These are phyloP conservation scores for Centaurea solstitialis DNA, from an alignment of 129 eudicot genomes.

Conservation along the genomic window DNA sequence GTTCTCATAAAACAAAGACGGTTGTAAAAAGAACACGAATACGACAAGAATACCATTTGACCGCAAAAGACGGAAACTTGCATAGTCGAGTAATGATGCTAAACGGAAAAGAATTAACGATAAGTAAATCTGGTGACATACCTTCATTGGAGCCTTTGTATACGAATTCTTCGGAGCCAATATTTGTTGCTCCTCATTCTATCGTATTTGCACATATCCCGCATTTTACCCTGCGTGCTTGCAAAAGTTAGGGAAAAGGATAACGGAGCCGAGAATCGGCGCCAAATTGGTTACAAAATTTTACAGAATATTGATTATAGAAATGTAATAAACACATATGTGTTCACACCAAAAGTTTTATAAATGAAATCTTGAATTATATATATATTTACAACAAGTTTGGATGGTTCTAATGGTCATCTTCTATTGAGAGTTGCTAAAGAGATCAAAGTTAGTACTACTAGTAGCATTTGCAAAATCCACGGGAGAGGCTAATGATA, in stretches of 20 bases:
- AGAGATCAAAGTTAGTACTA: no score
- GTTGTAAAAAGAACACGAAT: slow-evolving; percentile 3
- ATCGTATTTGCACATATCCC: slow-evolving; percentile 75
- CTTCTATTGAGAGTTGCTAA: neutral
- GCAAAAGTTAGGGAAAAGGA: slow-evolving; percentile 27
- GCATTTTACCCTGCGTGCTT: slow-evolving; percentile 51
- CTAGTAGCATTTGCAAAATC: no score
- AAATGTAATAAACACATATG: neutral
- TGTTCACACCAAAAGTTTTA: neutral
- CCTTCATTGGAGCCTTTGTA: slow-evolving; percentile 53
- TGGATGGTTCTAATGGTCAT: neutral
- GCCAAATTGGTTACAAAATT: slow-evolving; percentile 12
- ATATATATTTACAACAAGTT: neutral
- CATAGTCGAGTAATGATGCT: slow-evolving; percentile 75
- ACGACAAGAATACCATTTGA: slow-evolving; percentile 80
- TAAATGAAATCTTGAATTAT: neutral
- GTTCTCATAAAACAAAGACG: slow-evolving; percentile 19
- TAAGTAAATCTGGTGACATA: slow-evolving; percentile 53
- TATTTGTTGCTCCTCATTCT: slow-evolving; percentile 59
- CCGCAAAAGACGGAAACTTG: slow-evolving; percentile 68
- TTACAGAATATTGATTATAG: slow-evolving; percentile 7
- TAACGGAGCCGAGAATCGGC: slow-evolving; percentile 26
- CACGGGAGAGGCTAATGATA: no score
- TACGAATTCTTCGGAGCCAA: slow-evolving; percentile 57
- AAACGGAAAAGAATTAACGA: slow-evolving; percentile 51